Evolutionary conservation across 192 early-diverging fungal species (phyloP).

Genomic region (Entophlyctis luteolus): DNA sequence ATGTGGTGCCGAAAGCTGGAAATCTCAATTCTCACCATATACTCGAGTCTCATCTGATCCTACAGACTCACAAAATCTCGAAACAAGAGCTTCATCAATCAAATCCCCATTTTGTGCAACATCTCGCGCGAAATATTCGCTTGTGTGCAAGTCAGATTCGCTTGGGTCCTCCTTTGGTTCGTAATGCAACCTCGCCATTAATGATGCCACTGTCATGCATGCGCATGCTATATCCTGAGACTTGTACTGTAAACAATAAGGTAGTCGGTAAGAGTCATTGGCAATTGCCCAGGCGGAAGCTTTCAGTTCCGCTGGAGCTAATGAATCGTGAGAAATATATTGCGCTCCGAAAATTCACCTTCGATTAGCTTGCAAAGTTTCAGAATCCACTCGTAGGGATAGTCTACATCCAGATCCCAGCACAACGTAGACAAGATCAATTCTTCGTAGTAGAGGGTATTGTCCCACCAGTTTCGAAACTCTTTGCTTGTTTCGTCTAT

Average conservation of each 20-base stretch:
- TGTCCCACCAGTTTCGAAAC: conserved; percentile 26
- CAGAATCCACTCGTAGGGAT: conserved; percentile 27
- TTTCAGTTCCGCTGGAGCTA: conserved; percentile 3
- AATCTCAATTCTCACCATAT: no score
- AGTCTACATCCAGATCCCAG: conserved; percentile 27
- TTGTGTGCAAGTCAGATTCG: no score
- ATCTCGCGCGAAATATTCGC: no score
- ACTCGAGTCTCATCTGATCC: no score
- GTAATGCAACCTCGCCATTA: background rate
- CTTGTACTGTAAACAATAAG: conserved; percentile 2
- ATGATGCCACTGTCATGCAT: background rate
- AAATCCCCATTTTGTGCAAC: no score
- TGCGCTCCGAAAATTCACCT: background rate
- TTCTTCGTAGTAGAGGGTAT: conserved; percentile 35
- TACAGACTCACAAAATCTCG: no score
- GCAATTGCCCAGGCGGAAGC: conserved; percentile 15
- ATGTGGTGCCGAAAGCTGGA: no score
- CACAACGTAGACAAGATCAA: conserved; percentile 23
- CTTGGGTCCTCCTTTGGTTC: no score
- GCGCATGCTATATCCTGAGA: conserved; percentile 1
- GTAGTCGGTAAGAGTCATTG: conserved; percentile 4
- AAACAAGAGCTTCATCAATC: no score
- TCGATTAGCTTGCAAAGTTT: background rate
- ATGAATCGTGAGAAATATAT: background rate
- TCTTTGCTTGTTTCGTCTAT: conserved; percentile 20